These are phyloP conservation scores for Tephrocybe sp. DNA, from an alignment of 768 basidiomycete genomes.

Conservation along the genomic window DNA sequence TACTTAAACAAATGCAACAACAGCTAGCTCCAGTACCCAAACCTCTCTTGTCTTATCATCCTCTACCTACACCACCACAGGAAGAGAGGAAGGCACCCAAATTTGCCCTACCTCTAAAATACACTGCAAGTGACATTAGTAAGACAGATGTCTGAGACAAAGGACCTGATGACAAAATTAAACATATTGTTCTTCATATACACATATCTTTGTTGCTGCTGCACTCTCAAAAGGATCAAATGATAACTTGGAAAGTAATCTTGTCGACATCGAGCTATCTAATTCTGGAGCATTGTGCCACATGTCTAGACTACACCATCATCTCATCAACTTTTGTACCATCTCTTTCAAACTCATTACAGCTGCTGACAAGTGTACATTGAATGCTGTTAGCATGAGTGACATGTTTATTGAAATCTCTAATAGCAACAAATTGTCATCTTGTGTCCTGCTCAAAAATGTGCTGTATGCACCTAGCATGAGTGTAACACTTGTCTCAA, in stretches of 20 bases:
- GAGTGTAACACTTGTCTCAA: slow-evolving; percentile 14
- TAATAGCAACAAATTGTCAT: neutral
- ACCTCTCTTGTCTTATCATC: too few relatives aligned
- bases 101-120: too few relatives aligned
- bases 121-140: too few relatives aligned
- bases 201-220: slow-evolving; percentile 3
- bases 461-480: slow-evolving; percentile 19
- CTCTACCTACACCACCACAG: too few relatives aligned
- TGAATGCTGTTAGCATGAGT: slow-evolving; percentile 5
- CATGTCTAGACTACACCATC: slow-evolving; percentile 12
- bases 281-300: slow-evolving; percentile 17
- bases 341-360: slow-evolving; percentile 18
- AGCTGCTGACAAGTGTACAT: slow-evolving; percentile 21
- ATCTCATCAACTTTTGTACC: slow-evolving; percentile 17
- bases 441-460: slow-evolving; percentile 16
- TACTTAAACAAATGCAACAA: too few relatives aligned
- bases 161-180: neutral
- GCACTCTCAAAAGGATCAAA: slow-evolving; percentile 3
- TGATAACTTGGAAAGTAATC: neutral
- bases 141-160: too few relatives aligned
- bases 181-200: neutral
- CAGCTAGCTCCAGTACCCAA: too few relatives aligned
- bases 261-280: slow-evolving; percentile 15
- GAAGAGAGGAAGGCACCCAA: too few relatives aligned
- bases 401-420: too few relatives aligned